phyloP scores from a whole-genome alignment of 805 yeast genomes.

The Cyberlindnera americana region DNA sequence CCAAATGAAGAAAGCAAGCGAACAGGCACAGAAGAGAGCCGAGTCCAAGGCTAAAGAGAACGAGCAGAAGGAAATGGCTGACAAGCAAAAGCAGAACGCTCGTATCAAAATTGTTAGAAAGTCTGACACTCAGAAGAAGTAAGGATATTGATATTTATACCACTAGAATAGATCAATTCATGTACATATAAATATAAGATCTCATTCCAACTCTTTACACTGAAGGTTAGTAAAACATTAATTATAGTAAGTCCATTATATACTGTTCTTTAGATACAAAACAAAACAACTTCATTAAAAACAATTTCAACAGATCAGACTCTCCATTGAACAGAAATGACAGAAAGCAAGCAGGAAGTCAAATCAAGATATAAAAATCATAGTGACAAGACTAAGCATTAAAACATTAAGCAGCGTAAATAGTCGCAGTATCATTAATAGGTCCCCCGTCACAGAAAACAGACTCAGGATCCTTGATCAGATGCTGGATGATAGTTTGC shows the following conservation, averaged over 20 bases:
- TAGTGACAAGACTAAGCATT: background rate
- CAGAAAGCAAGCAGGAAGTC: background rate
- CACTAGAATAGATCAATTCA: background rate
- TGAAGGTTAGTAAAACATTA: no score
- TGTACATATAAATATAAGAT: background rate
- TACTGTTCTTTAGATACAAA: no score
- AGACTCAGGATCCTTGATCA: slow-evolving; percentile 39
- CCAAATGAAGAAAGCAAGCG: slow-evolving; percentile 37
- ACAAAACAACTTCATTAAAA: background rate
- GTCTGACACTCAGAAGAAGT: slow-evolving; percentile 15
- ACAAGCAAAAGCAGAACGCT: slow-evolving; percentile 29
- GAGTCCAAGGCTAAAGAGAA: slow-evolving; percentile 34
- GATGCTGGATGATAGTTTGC: slow-evolving; percentile 47
- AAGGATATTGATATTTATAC: no score
- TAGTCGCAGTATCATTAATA: slow-evolving; percentile 9
- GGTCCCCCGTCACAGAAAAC: slow-evolving; percentile 27
- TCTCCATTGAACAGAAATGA: background rate
- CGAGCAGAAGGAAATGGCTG: slow-evolving; percentile 29
- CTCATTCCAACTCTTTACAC: no score
- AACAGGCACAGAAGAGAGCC: slow-evolving; percentile 37
- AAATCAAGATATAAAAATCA: background rate
- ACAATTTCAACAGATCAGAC: background rate
- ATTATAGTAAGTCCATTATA: no score
- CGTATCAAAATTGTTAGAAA: slow-evolving; percentile 27
- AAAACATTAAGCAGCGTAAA: slow-evolving; percentile 7